A percentile compares a stretch with the other conserved stretches of the same genome.
Conservation (phyloP, 371 early-diverging fungal genomes). For the Cokeromyces recurvatus region DNA sequence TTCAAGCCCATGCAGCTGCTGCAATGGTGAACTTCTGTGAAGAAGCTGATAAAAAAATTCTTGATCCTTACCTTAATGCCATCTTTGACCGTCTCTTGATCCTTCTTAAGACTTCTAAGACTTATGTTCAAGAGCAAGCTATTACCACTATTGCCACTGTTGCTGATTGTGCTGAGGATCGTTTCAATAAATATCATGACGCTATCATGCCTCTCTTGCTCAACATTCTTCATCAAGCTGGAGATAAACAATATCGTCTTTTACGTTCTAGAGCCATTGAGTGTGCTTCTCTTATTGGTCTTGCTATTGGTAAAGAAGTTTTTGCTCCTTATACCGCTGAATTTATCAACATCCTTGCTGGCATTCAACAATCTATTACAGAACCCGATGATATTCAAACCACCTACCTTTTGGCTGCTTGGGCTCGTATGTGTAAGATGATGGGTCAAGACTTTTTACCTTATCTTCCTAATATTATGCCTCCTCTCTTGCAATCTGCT, state of each 20-base stretch:
- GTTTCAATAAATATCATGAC: slow-evolving; percentile 84
- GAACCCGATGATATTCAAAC: slow-evolving; percentile 91
- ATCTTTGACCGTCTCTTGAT: slow-evolving; percentile 83
- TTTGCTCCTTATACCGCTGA: slow-evolving; percentile 76
- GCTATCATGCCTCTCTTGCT: slow-evolving; percentile 93
- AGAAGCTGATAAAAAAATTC: slow-evolving; percentile 67
- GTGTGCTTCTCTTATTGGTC: slow-evolving; percentile 85
- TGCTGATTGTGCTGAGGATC: slow-evolving; percentile 90
- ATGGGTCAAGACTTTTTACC: slow-evolving; percentile 93
- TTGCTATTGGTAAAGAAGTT: slow-evolving; percentile 89
- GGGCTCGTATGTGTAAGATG: slow-evolving; percentile 96
- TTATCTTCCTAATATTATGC: slow-evolving; percentile 87
- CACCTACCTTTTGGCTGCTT: slow-evolving; percentile 88
- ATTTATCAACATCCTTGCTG: slow-evolving; percentile 75
- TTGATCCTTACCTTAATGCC: slow-evolving; percentile 85
- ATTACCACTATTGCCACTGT: slow-evolving; percentile 96
- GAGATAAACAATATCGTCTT: slow-evolving; percentile 78
- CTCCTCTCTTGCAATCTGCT: slow-evolving; percentile 85
- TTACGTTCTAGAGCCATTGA: slow-evolving; percentile 95
- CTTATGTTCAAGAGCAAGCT: slow-evolving; percentile 95
- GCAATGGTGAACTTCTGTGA: slow-evolving; percentile 97
- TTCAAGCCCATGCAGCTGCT: slow-evolving; percentile 94
- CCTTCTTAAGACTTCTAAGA: slow-evolving; percentile 75
- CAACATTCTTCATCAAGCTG: slow-evolving; percentile 78
- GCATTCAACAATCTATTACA: slow-evolving; percentile 72